These are phyloP conservation scores for Populus ilicifolia DNA, from an alignment of 345 rosid species.

Conservation along the genomic window DNA sequence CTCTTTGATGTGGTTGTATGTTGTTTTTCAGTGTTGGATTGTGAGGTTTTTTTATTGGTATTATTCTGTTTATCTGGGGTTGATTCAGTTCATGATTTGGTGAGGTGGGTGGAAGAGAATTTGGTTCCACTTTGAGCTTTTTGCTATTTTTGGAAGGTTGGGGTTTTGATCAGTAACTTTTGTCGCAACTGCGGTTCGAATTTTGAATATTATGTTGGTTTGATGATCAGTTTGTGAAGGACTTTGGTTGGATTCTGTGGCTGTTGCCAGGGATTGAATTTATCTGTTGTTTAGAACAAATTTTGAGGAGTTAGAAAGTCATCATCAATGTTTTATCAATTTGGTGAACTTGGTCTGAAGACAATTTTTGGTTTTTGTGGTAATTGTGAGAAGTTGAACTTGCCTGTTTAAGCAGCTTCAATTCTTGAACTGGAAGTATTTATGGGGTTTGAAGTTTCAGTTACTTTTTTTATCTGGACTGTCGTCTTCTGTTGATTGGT, in stretches of 20 bases:
- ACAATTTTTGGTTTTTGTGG: not conserved
- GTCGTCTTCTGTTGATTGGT: slow-evolving; percentile 4
- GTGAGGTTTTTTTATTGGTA: not conserved
- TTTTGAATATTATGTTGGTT: not conserved
- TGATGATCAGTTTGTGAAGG: slow-evolving; percentile 4
- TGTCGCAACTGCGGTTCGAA: not conserved
- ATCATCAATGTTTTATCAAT: not conserved
- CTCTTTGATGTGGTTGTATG: not conserved
- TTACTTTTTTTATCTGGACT: not conserved
- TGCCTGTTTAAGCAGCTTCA: not conserved
- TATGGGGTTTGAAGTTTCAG: not conserved
- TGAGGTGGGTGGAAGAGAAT: slow-evolving; percentile 20
- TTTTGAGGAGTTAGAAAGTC: not conserved
- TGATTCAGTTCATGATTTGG: slow-evolving; percentile 19
- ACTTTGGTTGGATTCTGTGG: slow-evolving; percentile 2
- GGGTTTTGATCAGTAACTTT: slow-evolving; percentile 6
- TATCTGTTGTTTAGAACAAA: not conserved
- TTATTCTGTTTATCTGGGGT: slow-evolving; percentile 10
- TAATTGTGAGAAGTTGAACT: slow-evolving; percentile 1
- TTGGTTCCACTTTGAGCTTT: slow-evolving; percentile 8
- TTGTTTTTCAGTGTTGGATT: not conserved
- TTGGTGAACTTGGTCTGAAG: slow-evolving; percentile 14
- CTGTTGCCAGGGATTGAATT: slow-evolving; percentile 7
- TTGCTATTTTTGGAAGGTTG: not conserved
- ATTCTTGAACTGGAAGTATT: slow-evolving; percentile 4